phyloP scores from a whole-genome alignment of 2,329 filamentous ascomycete species.

The Ceratocystis ficicola region DNA sequence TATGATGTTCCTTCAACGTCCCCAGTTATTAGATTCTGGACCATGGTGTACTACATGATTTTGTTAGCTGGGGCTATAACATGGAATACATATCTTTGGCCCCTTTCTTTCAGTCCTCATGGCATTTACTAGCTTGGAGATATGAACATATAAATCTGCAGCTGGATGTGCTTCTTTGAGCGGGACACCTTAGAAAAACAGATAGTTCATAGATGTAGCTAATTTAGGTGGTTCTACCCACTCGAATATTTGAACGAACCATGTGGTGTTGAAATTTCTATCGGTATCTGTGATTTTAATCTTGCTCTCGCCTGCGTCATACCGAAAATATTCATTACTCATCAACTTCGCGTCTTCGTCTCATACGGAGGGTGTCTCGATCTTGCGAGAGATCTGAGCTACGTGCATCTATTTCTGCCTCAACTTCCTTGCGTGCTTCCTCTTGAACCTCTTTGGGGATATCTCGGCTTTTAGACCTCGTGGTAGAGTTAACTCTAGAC shows the following conservation, averaged over 20 bases:
- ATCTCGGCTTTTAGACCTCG: background rate
- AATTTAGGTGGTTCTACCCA: too few species aligned
- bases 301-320: background rate
- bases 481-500: constrained; percentile 23
- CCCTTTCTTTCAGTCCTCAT: constrained; percentile 48
- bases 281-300: background rate
- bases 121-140: constrained; percentile 14
- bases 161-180: too few species aligned
- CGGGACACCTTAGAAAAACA: too few species aligned
- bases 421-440: constrained; percentile 29
- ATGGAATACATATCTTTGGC: constrained; percentile 62
- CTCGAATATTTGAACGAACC: too few species aligned
- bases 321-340: constrained; percentile 11
- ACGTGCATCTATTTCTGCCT: constrained; percentile 40
- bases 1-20: constrained; percentile 25
- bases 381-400: constrained; percentile 18
- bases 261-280: background rate
- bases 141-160: background rate
- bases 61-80: constrained; percentile 57
- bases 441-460: constrained; percentile 14
- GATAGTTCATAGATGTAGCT: too few species aligned
- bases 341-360: constrained; percentile 31
- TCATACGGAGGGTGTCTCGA: constrained; percentile 30
- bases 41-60: constrained; percentile 64
- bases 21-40: constrained; percentile 42